phyloP scores from a whole-genome alignment of 441 rosid genomes.

The Capsella rubella region DNA sequence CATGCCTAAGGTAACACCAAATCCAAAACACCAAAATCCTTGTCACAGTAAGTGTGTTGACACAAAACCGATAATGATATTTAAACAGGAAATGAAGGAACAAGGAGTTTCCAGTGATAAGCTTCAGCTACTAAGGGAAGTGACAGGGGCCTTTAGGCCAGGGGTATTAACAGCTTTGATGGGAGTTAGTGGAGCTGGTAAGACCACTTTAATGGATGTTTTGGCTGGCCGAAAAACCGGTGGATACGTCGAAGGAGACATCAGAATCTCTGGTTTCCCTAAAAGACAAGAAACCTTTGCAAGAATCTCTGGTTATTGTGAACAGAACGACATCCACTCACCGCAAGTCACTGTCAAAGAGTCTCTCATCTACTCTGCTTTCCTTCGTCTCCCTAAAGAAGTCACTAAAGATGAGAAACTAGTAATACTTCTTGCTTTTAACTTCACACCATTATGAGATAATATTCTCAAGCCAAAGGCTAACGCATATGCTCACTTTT shows the following conservation, averaged over 20 bases:
- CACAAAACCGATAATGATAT: neutral
- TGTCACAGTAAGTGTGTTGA: neutral
- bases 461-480: neutral
- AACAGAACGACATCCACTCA: conserved; percentile 89
- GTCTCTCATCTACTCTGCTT: conserved; percentile 89
- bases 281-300: conserved; percentile 98
- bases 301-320: conserved; percentile 94
- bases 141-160: conserved; percentile 89
- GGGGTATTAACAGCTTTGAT: conserved; percentile 91
- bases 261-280: conserved; percentile 80
- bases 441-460: conserved; percentile 12
- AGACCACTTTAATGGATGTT: conserved; percentile 98
- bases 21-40: neutral
- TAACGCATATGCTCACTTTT: neutral
- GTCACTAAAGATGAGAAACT: conserved; percentile 70
- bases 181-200: conserved; percentile 99
- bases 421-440: conserved; percentile 47
- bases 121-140: conserved; percentile 72
- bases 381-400: conserved; percentile 82
- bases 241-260: conserved; percentile 87
- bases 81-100: conserved; percentile 82
- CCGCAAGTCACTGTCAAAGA: conserved; percentile 91
- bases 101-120: conserved; percentile 75
- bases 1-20: conserved; percentile 82
- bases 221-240: conserved; percentile 91